Conservation (phyloP, 2,329 filamentous ascomycete species). For the Ceratocystis alfenasii region DNA sequence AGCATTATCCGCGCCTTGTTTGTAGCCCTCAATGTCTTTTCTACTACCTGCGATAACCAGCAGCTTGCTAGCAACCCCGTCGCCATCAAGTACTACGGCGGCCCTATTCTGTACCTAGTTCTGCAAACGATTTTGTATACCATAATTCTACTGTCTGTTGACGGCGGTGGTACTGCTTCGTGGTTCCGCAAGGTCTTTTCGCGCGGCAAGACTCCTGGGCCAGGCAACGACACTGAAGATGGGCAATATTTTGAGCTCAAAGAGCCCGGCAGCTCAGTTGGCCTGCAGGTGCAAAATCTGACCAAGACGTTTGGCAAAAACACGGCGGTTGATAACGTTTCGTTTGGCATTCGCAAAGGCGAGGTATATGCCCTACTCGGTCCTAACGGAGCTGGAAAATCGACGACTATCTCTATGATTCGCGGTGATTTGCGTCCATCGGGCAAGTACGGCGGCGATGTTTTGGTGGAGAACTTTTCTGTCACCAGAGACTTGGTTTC, state of each 20-base stretch:
- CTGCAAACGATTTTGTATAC: slow-evolving; percentile 63
- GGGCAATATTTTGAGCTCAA: slow-evolving; percentile 39
- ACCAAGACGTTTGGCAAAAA: slow-evolving; percentile 68
- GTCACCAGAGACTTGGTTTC: slow-evolving; percentile 59
- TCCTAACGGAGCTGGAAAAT: slow-evolving; percentile 85
- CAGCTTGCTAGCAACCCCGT: slow-evolving; percentile 56
- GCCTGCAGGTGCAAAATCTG: slow-evolving; percentile 66
- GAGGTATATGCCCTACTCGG: slow-evolving; percentile 84
- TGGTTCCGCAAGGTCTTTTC: slow-evolving; percentile 36
- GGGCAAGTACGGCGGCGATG: slow-evolving; percentile 56
- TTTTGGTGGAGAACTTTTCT: slow-evolving; percentile 67
- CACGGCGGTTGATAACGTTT: slow-evolving; percentile 76
- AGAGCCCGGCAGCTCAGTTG: slow-evolving; percentile 40
- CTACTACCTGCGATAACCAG: slow-evolving; percentile 57
- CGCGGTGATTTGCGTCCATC: slow-evolving; percentile 79
- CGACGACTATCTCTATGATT: slow-evolving; percentile 77
- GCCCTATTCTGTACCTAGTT: slow-evolving; percentile 71
- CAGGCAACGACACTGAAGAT: slow-evolving; percentile 36
- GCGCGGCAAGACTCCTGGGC: slow-evolving; percentile 21
- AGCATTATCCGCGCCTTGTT: slow-evolving; percentile 65
- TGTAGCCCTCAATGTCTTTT: slow-evolving; percentile 71
- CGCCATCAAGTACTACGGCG: slow-evolving; percentile 62
- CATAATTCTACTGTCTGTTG: slow-evolving; percentile 62
- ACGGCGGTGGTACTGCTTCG: slow-evolving; percentile 57
- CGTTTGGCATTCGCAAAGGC: slow-evolving; percentile 65